Base-by-base conservation (phyloP, 352 stramenopile genomes). In the Pythium apleroticum region DNA sequence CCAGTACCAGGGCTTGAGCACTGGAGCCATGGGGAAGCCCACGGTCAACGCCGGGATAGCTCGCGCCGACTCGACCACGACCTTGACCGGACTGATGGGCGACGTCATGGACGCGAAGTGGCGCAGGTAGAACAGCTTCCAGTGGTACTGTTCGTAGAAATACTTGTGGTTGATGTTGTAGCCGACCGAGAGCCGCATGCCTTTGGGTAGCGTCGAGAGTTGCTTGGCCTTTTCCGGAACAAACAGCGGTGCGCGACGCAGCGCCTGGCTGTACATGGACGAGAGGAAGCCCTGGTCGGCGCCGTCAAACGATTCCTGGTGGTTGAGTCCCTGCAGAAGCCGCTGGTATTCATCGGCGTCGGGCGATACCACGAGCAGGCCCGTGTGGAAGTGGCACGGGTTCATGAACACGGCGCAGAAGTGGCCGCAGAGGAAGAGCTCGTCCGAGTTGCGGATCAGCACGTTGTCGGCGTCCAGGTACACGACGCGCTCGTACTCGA, bases 91-190 rank as follows among this genome's bases (percentile, higher is more conserved):
- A 50, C 84, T 92, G 65, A 95, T 92, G 2, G 84, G 80, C 20
- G 86, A 94, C 57, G 87, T 94, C 81, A 96, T 92, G 27, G 84
- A 91, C 27, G 86, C 84, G 62, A 95, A 95, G 62, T 94, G 86
- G 14, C 78, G 77, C 54, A 92, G 64, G 56, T 90, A 93, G 54
- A 91, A 96, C 14, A 96, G 61, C 66, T 91, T 95, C 86, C 86
- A 95, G 69, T 95, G 79, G 67, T 95, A 95, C 73, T 93, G 84
- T 56, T 95, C 86, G 68, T 91, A 94, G 58, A 88, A 93, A 63
- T 92, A 96, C 76, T 95, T 95, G 78, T 96, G 86, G 73, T 96
- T 95, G 75, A 95, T 95, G 65, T 96, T 96, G 73, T 95, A 96
- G 20, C 84, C 86, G 52, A 96, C 88, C 6, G 86, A 80, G 10